phyloP scores from a whole-genome alignment of 2,329 filamentous ascomycete species.

The Sclerotinia glacialis region DNA sequence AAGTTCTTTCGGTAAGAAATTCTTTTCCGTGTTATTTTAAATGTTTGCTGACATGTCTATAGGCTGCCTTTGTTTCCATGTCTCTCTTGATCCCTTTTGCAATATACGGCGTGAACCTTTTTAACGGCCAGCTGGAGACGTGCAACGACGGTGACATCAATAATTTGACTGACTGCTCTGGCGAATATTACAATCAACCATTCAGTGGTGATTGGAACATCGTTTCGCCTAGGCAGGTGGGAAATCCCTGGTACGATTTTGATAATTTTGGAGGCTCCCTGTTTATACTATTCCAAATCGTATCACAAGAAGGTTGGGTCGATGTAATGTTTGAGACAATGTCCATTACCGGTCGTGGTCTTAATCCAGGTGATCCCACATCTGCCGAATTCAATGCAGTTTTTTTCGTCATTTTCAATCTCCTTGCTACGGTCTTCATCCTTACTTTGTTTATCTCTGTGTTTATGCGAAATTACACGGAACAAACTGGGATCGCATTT shows the following conservation, averaged over 20 bases:
- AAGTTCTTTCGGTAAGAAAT: conserved; percentile 59
- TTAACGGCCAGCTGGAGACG: conserved; percentile 72
- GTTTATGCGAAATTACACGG: conserved; percentile 99
- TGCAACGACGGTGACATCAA: conserved; percentile 75
- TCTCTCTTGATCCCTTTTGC: conserved; percentile 95
- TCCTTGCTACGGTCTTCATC: conserved; percentile 93
- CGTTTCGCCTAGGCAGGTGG: conserved; percentile 74
- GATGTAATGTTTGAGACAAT: conserved; percentile 87
- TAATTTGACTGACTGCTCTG: conserved; percentile 71
- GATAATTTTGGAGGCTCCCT: conserved; percentile 92
- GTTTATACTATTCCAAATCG: conserved; percentile 97
- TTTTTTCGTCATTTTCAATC: conserved; percentile 95
- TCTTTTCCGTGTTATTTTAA: neutral
- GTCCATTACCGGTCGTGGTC: conserved; percentile 71
- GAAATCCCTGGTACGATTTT: conserved; percentile 85
- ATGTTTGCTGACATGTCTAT: conserved; percentile 31
- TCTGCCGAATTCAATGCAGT: conserved; percentile 78
- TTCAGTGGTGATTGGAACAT: conserved; percentile 75
- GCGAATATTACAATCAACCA: conserved; percentile 74
- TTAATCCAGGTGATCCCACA: conserved; percentile 67
- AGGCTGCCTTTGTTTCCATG: conserved; percentile 82
- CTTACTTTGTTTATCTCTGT: conserved; percentile 97
- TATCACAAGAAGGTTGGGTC: conserved; percentile 96
- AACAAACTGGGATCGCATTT: conserved; percentile 95
- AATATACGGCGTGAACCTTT: conserved; percentile 91